Conservation (phyloP, 2,329 filamentous ascomycete species). For the Penicillium sclerotigenum region DNA sequence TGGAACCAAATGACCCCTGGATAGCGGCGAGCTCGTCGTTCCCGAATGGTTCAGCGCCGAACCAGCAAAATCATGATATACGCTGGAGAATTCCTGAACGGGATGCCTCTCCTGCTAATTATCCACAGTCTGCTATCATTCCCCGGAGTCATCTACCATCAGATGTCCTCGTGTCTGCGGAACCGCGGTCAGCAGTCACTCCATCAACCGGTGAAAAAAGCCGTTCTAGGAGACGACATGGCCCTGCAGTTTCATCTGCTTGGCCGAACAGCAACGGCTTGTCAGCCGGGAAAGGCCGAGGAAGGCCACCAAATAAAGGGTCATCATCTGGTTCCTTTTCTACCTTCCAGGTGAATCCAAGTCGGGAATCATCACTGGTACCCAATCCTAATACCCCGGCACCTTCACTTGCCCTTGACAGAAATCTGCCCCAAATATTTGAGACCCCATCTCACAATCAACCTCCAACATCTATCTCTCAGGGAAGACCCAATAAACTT, state of each 20-base stretch:
- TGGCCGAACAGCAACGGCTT: slow-evolving; percentile 69
- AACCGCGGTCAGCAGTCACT: slow-evolving; percentile 71
- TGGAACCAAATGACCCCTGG: slow-evolving; percentile 46
- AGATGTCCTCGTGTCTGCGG: slow-evolving; percentile 41
- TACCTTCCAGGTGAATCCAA: slow-evolving; percentile 64
- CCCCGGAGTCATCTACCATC: slow-evolving; percentile 46
- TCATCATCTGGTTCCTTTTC: slow-evolving; percentile 64
- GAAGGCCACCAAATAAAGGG: slow-evolving; percentile 73
- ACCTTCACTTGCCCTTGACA: slow-evolving; percentile 45
- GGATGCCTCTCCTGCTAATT: slow-evolving; percentile 63
- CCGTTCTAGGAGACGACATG: slow-evolving; percentile 59
- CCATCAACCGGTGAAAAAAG: slow-evolving; percentile 52
- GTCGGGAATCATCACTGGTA: slow-evolving; percentile 46
- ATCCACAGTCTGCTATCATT: slow-evolving; percentile 76
- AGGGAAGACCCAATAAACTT: slow-evolving; percentile 37
- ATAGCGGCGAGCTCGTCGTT: slow-evolving; percentile 43
- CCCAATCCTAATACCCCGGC: slow-evolving; percentile 38
- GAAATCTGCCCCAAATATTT: slow-evolving; percentile 29
- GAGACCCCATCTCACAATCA: slow-evolving; percentile 25
- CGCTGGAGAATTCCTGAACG: slow-evolving; percentile 52
- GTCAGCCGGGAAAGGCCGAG: slow-evolving; percentile 68
- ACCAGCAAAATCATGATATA: slow-evolving; percentile 34
- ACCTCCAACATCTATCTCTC: slow-evolving; percentile 24
- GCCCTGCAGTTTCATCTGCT: slow-evolving; percentile 84
- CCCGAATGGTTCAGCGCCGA: slow-evolving; percentile 29